phyloP scores from a whole-genome alignment of 2,329 filamentous ascomycete genomes.

The Proliferodiscus dingleyae region DNA sequence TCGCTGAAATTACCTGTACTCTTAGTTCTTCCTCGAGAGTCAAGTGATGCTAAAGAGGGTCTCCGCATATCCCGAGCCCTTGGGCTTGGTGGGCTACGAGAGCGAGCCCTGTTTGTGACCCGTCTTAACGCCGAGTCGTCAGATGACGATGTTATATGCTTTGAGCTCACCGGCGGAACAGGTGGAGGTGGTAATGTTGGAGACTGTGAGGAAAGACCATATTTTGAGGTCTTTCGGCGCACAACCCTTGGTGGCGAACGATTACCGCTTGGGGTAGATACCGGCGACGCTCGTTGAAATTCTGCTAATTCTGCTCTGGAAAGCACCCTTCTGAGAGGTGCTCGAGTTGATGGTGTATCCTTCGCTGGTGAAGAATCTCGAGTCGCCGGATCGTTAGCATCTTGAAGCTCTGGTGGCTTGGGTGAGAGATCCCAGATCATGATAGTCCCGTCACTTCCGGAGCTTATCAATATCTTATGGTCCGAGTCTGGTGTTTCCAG shows the following conservation, averaged over 20 bases:
- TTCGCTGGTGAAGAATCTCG: constrained; percentile 35
- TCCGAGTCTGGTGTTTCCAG: constrained; percentile 52
- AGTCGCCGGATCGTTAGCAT: constrained; percentile 16
- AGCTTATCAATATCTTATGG: constrained; percentile 61
- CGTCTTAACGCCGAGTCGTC: constrained; percentile 24
- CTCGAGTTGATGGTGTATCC: constrained; percentile 52
- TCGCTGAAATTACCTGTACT: constrained; percentile 39
- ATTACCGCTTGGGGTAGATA: constrained; percentile 37
- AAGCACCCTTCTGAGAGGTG: constrained; percentile 77
- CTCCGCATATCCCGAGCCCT: constrained; percentile 36
- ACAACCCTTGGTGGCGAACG: constrained; percentile 52
- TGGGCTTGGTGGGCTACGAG: constrained; percentile 29
- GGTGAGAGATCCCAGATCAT: constrained; percentile 60
- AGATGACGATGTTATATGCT: constrained; percentile 26
- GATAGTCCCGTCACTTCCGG: constrained; percentile 74
- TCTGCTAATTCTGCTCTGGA: constrained; percentile 84
- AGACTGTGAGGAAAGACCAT: constrained; percentile 46
- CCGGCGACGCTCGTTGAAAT: constrained; percentile 54
- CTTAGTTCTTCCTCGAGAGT: constrained; percentile 44
- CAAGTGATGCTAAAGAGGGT: constrained; percentile 50
- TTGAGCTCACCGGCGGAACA: constrained; percentile 20
- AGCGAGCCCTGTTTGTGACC: constrained; percentile 21
- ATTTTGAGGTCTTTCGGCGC: constrained; percentile 49
- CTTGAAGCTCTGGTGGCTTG: constrained; percentile 16
- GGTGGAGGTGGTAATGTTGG: constrained; percentile 37